These are phyloP conservation scores for Penicillium sp. DNA, from an alignment of 2,329 filamentous ascomycete species.

Conservation along the genomic window DNA sequence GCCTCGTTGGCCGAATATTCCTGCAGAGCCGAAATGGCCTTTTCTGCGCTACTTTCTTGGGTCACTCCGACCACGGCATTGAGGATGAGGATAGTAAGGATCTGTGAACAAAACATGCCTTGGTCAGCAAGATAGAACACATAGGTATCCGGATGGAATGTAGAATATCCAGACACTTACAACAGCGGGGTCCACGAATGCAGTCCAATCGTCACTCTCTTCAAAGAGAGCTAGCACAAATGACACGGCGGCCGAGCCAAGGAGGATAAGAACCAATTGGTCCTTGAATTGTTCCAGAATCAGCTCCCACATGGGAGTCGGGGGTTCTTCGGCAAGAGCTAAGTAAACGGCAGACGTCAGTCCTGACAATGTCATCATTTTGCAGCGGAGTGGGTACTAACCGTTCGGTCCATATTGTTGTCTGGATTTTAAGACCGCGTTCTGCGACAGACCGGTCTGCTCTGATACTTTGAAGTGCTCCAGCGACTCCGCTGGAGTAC, in stretches of 20 bases:
- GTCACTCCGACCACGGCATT: constrained; percentile 97
- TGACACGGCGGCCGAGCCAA: constrained; percentile 88
- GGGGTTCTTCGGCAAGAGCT: constrained; percentile 84
- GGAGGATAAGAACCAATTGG: constrained; percentile 90
- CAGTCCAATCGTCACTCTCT: constrained; percentile 89
- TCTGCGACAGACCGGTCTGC: constrained; percentile 48
- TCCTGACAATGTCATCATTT: constrained; percentile 1
- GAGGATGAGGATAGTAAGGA: constrained; percentile 92
- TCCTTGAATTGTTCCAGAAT: constrained; percentile 99
- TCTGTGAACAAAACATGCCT: constrained; percentile 50
- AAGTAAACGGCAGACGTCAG: constrained; percentile 15
- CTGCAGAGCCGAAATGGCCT: constrained; percentile 95
- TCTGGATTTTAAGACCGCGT: constrained; percentile 46
- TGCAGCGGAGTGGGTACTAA: constrained; percentile 30
- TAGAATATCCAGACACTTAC: constrained; percentile 55
- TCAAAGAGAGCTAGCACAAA: constrained; percentile 93
- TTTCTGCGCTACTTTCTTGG: constrained; percentile 97
- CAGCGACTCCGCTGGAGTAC: constrained; percentile 50
- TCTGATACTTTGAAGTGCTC: constrained; percentile 53
- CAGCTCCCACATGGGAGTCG: constrained; percentile 93
- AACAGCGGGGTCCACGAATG: constrained; percentile 93
- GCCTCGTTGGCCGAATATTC: constrained; percentile 99
- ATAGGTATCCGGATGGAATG: background rate
- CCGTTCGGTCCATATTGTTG: constrained; percentile 55
- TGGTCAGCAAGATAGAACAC: constrained; percentile 16